Evolutionary conservation across 768 basidiomycete species (phyloP), one percentile per base, ranked within the genome.

Genomic region (Collybiopsis luxurians): DNA sequence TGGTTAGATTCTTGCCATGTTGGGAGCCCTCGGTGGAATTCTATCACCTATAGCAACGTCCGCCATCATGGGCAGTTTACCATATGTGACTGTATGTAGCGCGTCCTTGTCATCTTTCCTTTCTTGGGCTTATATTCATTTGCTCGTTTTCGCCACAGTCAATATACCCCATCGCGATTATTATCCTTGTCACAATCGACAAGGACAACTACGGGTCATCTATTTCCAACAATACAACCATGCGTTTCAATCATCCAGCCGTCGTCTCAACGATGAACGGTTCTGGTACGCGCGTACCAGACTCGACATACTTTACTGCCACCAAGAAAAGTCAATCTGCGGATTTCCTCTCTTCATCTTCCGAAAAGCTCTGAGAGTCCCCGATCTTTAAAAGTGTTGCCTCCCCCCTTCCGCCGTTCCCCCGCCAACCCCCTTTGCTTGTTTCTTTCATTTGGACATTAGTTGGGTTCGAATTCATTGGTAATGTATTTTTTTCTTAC

Each of bases 151-250:
- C n/a, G 28, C 3, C 28, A 5, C 28, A 48, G 47, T 28, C 47
- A 48, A 48, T 48, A 5, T 48, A 48, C 19, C 47, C 27, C 15
- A 19, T 48, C 26, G 28, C 15, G 9, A 27, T 48, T 13, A 3
- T 48, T 4, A 19, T 48, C 27, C 47, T 30, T 27, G 26, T 48
- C 27, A 48, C 47, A 31, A 17, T 48, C 17, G 47, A 48, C 27
- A 48, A 48, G 47, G 28, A 48, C 21, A n/a, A 48, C 27, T 30
- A 48, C 17, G 47, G 47, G 30, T 48, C 47, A n/a, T 27, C 47
- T 11, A 48, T 48, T 24, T 4, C 28, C 27, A 1, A 24, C 24
- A 31, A 48, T 28, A 31, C 47, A 28, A 31, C 27, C 5, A 31
- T 48, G 30, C 47, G 28, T 19, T 48, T 48, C 47, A 48, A 48